Base-by-base conservation (phyloP, 2,329 filamentous ascomycete genomes). In the Penicillium capsulatum region DNA sequence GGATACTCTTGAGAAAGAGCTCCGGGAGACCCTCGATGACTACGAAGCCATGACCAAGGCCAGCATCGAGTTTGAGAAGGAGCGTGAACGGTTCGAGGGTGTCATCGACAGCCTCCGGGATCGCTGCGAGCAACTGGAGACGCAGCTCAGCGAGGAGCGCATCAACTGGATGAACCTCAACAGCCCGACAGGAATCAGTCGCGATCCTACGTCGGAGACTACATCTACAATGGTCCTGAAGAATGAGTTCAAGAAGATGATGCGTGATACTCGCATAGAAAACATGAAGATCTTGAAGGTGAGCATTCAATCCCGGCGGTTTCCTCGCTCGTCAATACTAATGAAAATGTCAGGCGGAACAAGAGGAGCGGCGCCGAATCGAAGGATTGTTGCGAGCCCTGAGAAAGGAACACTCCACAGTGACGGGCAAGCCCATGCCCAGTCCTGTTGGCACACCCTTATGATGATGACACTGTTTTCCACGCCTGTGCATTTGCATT, bases 231-330 rank as follows among this genome's bases (percentile, higher is more conserved):
- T 77, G 64, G 80, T 86, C 28, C 58, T 87, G 56, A 80, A 81
- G 63, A 81, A 81, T 47, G 83, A 87, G 60, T 87, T 87, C 60
- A 85, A 84, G 70, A 86, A 83, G 69, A 86, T 86, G 83, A 86
- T 86, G 82, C 74, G 81, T 48, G 82, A 86, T 56, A 80, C 80
- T 33, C 76, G 82, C 45, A 71, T 74, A 1, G 83, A 87, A 61
- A 81, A 77, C 45, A 68, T 80, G 54, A 83, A 76, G 65, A 69
- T 74, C 44, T 58, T 86, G 40, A 79, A 77, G 69, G 83, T 86
- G 63, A 67, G 78, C 69, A 45, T 31, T 36, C 42, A 15, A 26
- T n/a, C 24, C 9, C 5, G n/a, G 15, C 17, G 19, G 29, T 32
- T 28, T 10, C 31, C 33, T n/a, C 17, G 28, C 28, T 14, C 3